These are phyloP conservation scores for Fragaria iinumae DNA, from an alignment of 306 rosid genomes.

Conservation along the genomic window DNA sequence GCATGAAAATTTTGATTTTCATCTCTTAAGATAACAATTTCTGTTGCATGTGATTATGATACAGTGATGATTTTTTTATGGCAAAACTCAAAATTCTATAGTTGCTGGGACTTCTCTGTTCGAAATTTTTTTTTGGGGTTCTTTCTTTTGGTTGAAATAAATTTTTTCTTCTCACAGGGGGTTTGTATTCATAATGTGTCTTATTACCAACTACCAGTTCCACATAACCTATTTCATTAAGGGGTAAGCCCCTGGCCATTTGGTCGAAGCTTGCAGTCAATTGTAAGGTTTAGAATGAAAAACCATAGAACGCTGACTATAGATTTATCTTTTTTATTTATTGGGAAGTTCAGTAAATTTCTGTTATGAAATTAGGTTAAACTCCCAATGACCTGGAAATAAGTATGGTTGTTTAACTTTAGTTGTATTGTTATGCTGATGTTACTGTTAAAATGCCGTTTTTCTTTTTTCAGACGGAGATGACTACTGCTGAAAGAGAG, in stretches of 20 bases:
- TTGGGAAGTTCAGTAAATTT: background rate
- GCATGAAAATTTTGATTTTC: background rate
- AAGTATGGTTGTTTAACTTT: background rate
- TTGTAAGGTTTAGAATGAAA: background rate
- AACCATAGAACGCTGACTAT: background rate
- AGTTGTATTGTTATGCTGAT: background rate
- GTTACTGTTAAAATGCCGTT: slow-evolving; percentile 3
- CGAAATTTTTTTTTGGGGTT: background rate
- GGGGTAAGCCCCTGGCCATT: background rate
- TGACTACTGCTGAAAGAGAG: slow-evolving; percentile 99
- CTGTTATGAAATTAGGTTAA: background rate
- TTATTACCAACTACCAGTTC: background rate
- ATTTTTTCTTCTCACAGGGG: background rate
- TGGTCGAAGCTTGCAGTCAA: background rate
- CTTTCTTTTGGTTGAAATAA: slow-evolving; percentile 2
- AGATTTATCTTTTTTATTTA: background rate
- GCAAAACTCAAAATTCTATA: background rate
- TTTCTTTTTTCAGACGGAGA: slow-evolving; percentile 67
- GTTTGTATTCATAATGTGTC: background rate
- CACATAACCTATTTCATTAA: background rate
- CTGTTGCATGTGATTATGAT: background rate
- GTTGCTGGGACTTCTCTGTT: background rate
- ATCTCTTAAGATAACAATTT: background rate
- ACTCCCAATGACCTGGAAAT: background rate
- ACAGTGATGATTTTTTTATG: background rate